Evolutionary conservation across 2,329 filamentous ascomycete genomes (phyloP), one percentile per base, ranked within the genome.

Genomic region (Didymella exigua): DNA sequence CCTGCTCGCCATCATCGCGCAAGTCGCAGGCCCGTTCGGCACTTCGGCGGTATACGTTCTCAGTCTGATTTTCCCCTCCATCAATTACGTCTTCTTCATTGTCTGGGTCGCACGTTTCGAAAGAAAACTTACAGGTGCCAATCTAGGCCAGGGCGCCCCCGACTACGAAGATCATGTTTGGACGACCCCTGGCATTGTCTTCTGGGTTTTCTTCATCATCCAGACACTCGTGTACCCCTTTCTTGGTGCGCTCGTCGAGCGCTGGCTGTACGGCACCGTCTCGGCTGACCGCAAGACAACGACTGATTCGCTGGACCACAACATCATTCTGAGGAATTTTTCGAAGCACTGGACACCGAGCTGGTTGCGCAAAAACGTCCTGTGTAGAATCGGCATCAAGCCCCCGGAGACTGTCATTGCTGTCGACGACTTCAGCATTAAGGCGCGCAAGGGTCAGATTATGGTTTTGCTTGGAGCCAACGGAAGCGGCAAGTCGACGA

Each of bases 401-500:
- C 75, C 69, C 1, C 71, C 81, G n/a, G 83, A 87, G 31, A 86
- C 86, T 0, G 91, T 96, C 0, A 75, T 88, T n/a, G 93, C 93
- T 3, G 91, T 97, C 34, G 82, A 91, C 55, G 80, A 86, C 34
- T 78, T 97, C 31, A 88, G 82, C 46, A 79, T 97, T 42, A 82
- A 84, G 16, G 90, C 90, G 3, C 81, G 84, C 3, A 85, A 86
- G 59, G 93, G 93, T 1, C 88, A 96, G 65, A 96, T 97, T 47
- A 83, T 96, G 69, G 90, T 93, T 1, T 79, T 97, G 0, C 82
- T 97, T 0, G 93, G 93, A 31, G 91, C 92, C 5, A 97, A 97
- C 70, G 93, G 93, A 16, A 91, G 87, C 64, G 93, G 93, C 30
- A 97, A 97, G 73, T 92, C 88, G 49, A 96, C 93, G 0, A 96